These are phyloP conservation scores for Tulasnella sp. DNA, from an alignment of 768 basidiomycete genomes.

Conservation along the genomic window DNA sequence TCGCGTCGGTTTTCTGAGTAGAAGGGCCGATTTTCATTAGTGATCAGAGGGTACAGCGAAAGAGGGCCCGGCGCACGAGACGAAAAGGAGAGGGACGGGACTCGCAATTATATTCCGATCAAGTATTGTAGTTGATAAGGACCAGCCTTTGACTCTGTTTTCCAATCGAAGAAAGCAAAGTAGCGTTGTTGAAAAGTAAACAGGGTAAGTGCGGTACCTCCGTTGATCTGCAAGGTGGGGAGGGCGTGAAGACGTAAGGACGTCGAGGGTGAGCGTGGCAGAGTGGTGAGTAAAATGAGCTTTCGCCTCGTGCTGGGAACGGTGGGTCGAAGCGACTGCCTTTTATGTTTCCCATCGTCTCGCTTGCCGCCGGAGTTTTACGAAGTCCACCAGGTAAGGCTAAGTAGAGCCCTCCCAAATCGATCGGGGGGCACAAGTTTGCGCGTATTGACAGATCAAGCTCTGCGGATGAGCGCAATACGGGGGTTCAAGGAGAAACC, in stretches of 20 bases:
- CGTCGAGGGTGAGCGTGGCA: neutral
- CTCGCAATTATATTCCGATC: neutral
- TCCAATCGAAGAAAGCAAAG: neutral
- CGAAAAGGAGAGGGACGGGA: neutral
- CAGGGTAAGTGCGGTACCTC: neutral
- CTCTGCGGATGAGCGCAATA: neutral
- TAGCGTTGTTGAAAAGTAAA: neutral
- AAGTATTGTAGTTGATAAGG: neutral
- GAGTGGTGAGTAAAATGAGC: neutral
- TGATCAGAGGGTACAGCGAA: neutral
- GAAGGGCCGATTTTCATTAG: neutral
- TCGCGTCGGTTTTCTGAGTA: neutral
- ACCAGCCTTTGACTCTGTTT: neutral
- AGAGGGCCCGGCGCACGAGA: neutral
- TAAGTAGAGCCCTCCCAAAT: neutral
- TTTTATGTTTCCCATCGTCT: neutral
- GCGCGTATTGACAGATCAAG: neutral
- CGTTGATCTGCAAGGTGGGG: neutral
- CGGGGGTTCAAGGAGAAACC: neutral
- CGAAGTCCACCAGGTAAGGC: neutral
- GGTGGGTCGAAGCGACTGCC: neutral
- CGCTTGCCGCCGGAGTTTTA: neutral
- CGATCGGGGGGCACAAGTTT: neutral
- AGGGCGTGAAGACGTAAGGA: neutral
- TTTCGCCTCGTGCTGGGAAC: neutral